Percentiles rank a stretch among this genome's conserved stretches.
Evolutionary conservation across 129 eudicot genomes (phyloP).

Genomic region (Heracleum sosnowskyi): DNA sequence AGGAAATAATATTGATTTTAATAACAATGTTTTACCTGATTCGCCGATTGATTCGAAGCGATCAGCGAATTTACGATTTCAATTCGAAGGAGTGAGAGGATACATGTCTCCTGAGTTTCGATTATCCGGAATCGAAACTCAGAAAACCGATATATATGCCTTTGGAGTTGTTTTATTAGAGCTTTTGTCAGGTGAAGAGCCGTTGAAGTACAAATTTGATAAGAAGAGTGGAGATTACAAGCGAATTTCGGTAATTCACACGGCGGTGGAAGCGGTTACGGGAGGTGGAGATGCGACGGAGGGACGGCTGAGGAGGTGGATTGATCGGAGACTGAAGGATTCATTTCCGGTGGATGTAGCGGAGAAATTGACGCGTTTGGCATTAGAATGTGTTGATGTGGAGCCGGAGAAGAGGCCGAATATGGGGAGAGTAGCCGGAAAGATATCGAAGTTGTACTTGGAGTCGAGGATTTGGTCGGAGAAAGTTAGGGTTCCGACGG

Average conservation of each 20-base stretch:
- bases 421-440: slow-evolving; percentile 80
- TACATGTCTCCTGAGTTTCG: slow-evolving; percentile 91
- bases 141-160: slow-evolving; percentile 70
- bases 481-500: slow-evolving; percentile 45
- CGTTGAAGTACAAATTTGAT: slow-evolving; percentile 48
- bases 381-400: slow-evolving; percentile 56
- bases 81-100: slow-evolving; percentile 68
- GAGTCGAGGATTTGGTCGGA: slow-evolving; percentile 75
- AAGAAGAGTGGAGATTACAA: slow-evolving; percentile 29
- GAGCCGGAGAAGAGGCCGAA: slow-evolving; percentile 75
- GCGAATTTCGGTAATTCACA: slow-evolving; percentile 35
- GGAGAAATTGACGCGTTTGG: slow-evolving; percentile 64
- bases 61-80: slow-evolving; percentile 24
- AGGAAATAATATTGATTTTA: neutral
- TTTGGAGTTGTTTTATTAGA: slow-evolving; percentile 84
- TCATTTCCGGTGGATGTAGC: slow-evolving; percentile 84
- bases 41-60: slow-evolving; percentile 19
- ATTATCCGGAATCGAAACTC: slow-evolving; percentile 54
- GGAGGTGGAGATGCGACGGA: slow-evolving; percentile 34
- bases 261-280: slow-evolving; percentile 51
- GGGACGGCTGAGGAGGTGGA: slow-evolving; percentile 74
- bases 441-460: slow-evolving; percentile 67
- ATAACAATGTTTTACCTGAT: slow-evolving; percentile 14
- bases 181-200: slow-evolving; percentile 74
- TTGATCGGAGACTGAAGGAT: slow-evolving; percentile 71